Evolutionary conservation across 306 rosid genomes (phyloP), one percentile per base, ranked within the genome.

Genomic region (Argentina anserina): DNA sequence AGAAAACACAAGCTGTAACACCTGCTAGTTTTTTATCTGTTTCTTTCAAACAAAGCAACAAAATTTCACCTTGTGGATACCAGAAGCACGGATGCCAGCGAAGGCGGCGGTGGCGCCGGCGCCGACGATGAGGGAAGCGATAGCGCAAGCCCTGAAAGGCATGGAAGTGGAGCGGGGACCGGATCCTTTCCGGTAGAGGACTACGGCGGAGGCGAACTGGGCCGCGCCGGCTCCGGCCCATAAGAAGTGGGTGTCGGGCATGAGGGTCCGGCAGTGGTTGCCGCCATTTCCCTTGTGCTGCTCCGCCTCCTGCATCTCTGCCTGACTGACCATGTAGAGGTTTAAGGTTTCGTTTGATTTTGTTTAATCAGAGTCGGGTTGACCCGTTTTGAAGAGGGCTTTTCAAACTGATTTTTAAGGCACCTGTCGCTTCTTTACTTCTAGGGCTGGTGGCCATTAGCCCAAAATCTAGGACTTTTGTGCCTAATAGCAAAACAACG

Each of bases 121-220:
- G 33, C 96, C 87, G 62, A 93, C 82, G 80, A 89, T 84, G 81
- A 93, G 97, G 62, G 98, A 90, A 21, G 97, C 98, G 61, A 93
- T 91, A 61, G 80, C 82, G 71, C 86, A 91, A 73, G 98, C 97
- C 61, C 84, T 84, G 33, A 90, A 2, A 21, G 98, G 98, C 98
- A 93, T 90, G 76, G 80, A 29, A 41, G 81, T 81, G 1, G 92
- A 82, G 68, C 83, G 79, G 0, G 85, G 92, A 18, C 81, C 78
- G 74, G 26, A 65, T 1, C 96, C 97, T 59, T 76, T 81, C 1
- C 63, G 46, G 68, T 5, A 82, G 12, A 88, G 78, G 26, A 80
- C 83, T 9, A 89, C 33, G 34, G 89, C 98, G 84, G 80, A 87
- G 26, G 86, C 92, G 17, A 93, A 63, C 58, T 90, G 97, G 59